Base-by-base conservation (phyloP, 2,329 filamentous ascomycete species). In the Aspergillus sclerotialis region DNA sequence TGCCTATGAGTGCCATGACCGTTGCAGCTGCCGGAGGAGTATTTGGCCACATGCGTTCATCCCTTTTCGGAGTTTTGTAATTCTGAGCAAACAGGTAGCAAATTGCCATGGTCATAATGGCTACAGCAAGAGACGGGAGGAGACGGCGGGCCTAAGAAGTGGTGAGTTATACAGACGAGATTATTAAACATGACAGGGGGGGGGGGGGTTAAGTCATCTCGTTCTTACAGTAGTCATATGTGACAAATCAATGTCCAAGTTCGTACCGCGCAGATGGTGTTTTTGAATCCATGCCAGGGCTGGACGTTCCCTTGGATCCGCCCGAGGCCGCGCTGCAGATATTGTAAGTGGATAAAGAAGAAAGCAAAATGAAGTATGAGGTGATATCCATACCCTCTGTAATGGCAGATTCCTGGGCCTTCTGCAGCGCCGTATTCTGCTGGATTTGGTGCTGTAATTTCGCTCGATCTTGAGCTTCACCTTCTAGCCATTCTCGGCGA, bases 21-120 rank as follows among this genome's bases (percentile, higher is more conserved):
- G 77, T 75, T 5, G 72, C 70, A 3, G 66, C 64, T 3, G 73
- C 65, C 3, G 71, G 69, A 17, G 70, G 66, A 3, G 66, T 52
- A 35, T 67, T 60, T 0, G 70, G 70, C 52, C 64, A 73, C 18
- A 75, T 41, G 14, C 73, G 67, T 15, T 70, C 66, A 12, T 63
- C 54, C 12, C 54, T 60, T 5, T 63, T 52, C 1, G 73, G 72
- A 18, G 69, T 60, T 19, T 63, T 58, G 49, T 76, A 76, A 34
- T 60, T 65, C 36, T 67, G 54, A 9, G 69, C 58, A 26, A 72
- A 65, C 30, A 61, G 46, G 43, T 67, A 64, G 47, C 61, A 65
- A 26, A 66, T 50, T 16, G 53, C 61, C 12, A 70, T 43, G 4
- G 62, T 58, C 11, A 64, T 16, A 3, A 65, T 33, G 4, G 54